Conservation (phyloP, 2,329 filamentous ascomycete species). For the Cladosporium sp. region DNA sequence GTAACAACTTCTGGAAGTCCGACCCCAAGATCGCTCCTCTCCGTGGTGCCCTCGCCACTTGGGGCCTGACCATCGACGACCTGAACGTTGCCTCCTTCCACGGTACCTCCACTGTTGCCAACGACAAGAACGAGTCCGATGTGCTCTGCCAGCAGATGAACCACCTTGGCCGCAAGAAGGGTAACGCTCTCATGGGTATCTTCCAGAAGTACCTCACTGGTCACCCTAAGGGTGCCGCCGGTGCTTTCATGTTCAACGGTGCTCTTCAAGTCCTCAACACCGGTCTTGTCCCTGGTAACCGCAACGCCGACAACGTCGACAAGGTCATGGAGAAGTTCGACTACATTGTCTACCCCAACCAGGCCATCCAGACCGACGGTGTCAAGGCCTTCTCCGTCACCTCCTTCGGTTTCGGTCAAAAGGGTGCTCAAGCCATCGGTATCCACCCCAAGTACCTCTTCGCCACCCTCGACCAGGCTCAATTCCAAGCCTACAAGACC, state of each 20-base stretch:
- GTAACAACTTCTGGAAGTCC: constrained; percentile 99
- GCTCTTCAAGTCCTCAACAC: constrained; percentile 92
- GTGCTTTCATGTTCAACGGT: constrained; percentile 99
- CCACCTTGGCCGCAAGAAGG: constrained; percentile 92
- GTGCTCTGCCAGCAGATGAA: constrained; percentile 95
- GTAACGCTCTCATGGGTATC: constrained; percentile 91
- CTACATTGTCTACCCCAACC: constrained; percentile 94
- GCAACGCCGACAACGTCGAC: constrained; percentile 96
- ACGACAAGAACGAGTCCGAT: constrained; percentile 99
- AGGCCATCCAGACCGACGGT: constrained; percentile 92
- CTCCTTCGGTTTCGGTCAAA: constrained; percentile 98
- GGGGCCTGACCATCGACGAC: constrained; percentile 96
- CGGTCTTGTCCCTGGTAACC: constrained; percentile 91
- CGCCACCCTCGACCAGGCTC: constrained; percentile 82
- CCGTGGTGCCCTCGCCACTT: constrained; percentile 91
- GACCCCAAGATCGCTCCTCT: constrained; percentile 91
- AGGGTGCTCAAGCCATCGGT: constrained; percentile 95
- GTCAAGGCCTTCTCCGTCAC: constrained; percentile 98
- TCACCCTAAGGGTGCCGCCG: constrained; percentile 97
- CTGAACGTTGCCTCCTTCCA: constrained; percentile 96
- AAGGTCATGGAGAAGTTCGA: constrained; percentile 96
- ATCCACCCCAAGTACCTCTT: constrained; percentile 95
- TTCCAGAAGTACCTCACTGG: constrained; percentile 99
- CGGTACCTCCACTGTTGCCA: constrained; percentile 95
- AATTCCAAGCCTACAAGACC: constrained; percentile 73